Evolutionary conservation across 139 green algal genomes (phyloP).

Genomic region (Asterochloris erici): DNA sequence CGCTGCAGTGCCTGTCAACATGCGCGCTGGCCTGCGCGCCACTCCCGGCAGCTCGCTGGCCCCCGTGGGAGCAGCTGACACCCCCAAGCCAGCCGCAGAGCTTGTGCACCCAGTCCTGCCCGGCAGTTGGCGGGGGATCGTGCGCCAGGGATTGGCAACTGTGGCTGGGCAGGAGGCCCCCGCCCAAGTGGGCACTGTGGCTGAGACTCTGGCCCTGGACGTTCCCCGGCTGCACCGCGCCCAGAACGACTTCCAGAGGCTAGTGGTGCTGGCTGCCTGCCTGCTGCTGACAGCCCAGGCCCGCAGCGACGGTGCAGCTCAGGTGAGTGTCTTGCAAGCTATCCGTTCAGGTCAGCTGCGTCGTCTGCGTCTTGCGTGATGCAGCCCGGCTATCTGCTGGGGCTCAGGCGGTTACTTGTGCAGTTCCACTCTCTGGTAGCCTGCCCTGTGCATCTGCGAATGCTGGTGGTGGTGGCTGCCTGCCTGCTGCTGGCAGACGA

Average conservation of each 20-base stretch:
- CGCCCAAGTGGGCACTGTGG: constrained; percentile 28
- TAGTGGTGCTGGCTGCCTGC: constrained; percentile 58
- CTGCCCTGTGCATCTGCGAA: too few species aligned
- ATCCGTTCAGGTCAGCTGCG: background rate
- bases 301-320: too few species aligned
- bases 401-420: too few species aligned
- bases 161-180: constrained; percentile 46
- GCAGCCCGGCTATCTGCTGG: background rate
- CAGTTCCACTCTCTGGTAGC: too few species aligned
- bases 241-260: constrained; percentile 73
- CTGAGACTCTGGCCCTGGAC: constrained; percentile 62
- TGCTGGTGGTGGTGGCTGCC: too few species aligned
- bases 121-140: constrained; percentile 48
- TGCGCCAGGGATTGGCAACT: constrained; percentile 57
- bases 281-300: constrained; percentile 60
- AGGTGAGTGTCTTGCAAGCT: too few species aligned
- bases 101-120: constrained; percentile 26
- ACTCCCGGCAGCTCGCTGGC: background rate
- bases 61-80: background rate
- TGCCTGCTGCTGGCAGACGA: too few species aligned
- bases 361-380: background rate
- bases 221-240: constrained; percentile 47
- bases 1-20: constrained; percentile 1
- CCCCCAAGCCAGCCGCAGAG: constrained; percentile 7
- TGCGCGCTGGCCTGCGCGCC: constrained; percentile 1